Evolutionary conservation across 2,329 filamentous ascomycete species (phyloP).

Genomic region (Cytospora schulzeri): DNA sequence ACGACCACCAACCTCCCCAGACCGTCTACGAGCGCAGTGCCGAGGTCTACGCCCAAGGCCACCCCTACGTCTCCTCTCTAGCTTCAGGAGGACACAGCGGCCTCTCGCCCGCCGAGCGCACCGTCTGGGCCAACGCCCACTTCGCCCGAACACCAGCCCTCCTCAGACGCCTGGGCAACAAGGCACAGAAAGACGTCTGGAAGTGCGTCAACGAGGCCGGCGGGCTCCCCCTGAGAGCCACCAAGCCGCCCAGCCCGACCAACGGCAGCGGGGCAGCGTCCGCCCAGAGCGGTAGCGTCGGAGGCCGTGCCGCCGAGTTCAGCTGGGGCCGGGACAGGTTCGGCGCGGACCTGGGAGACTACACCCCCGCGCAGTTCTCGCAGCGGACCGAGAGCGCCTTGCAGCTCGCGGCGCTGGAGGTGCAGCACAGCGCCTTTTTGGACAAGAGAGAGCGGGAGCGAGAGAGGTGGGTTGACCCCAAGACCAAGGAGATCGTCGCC

Average conservation of each 20-base stretch:
- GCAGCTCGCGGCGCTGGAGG: conserved; percentile 46
- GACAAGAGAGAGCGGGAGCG: conserved; percentile 39
- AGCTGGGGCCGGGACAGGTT: conserved; percentile 54
- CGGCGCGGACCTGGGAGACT: conserved; percentile 53
- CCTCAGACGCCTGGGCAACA: conserved; percentile 40
- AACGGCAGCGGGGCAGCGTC: conserved; percentile 20
- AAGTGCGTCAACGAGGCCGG: conserved; percentile 55
- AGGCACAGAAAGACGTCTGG: conserved; percentile 61
- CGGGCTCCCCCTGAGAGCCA: conserved; percentile 48
- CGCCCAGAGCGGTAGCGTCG: not conserved
- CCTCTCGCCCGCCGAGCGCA: conserved; percentile 51
- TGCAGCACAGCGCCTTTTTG: conserved; percentile 49
- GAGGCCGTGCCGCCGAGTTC: conserved; percentile 16
- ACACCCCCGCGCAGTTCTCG: conserved; percentile 49
- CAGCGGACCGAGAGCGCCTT: conserved; percentile 45
- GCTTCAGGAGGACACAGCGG: conserved; percentile 48
- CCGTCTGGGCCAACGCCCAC: conserved; percentile 50
- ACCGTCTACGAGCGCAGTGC: conserved; percentile 53
- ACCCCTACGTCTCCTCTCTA: conserved; percentile 50
- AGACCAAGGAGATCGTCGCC: conserved; percentile 30
- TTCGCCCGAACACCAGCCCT: conserved; percentile 46
- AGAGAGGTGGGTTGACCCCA: conserved; percentile 24
- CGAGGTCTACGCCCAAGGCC: conserved; percentile 52
- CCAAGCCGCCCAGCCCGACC: conserved; percentile 31
- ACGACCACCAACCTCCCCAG: conserved; percentile 40